These are phyloP conservation scores for Neoscytalidium dimidiatum DNA, from an alignment of 2,329 filamentous ascomycete genomes.

Conservation along the genomic window DNA sequence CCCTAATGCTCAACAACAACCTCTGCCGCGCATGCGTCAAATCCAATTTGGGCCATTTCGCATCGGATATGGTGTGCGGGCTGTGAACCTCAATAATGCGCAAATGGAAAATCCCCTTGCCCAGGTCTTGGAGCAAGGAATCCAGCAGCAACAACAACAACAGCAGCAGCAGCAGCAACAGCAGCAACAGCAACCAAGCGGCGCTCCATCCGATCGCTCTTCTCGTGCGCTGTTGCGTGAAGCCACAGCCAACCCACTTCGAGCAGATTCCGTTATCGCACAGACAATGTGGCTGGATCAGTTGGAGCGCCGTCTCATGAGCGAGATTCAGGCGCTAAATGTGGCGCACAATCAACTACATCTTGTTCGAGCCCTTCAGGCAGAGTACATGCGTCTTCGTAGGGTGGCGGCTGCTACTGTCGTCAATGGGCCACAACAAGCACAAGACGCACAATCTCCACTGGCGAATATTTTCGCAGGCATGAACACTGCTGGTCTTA, in stretches of 20 bases:
- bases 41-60: constrained; percentile 18
- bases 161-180: constrained; percentile 25
- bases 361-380: constrained; percentile 56
- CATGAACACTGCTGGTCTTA: constrained; percentile 31
- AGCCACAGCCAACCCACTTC: not conserved
- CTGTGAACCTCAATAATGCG: constrained; percentile 11
- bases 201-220: not conserved
- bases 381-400: constrained; percentile 19
- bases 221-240: constrained; percentile 5
- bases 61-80: constrained; percentile 17
- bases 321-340: constrained; percentile 65
- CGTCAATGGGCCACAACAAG: constrained; percentile 26
- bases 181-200: constrained; percentile 19
- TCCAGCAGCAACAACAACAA: constrained; percentile 23
- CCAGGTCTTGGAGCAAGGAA: constrained; percentile 3
- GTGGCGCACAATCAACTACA: constrained; percentile 68
- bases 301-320: constrained; percentile 68
- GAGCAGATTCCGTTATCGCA: constrained; percentile 41
- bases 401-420: constrained; percentile 2
- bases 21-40: constrained; percentile 6
- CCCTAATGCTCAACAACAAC: constrained; percentile 22
- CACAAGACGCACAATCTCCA: constrained; percentile 32
- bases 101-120: not conserved
- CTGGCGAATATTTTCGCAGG: constrained; percentile 30
- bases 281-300: constrained; percentile 61